Evolutionary conservation across 2,329 filamentous ascomycete genomes (phyloP).

Genomic region (Exutisphaerella laricina): DNA sequence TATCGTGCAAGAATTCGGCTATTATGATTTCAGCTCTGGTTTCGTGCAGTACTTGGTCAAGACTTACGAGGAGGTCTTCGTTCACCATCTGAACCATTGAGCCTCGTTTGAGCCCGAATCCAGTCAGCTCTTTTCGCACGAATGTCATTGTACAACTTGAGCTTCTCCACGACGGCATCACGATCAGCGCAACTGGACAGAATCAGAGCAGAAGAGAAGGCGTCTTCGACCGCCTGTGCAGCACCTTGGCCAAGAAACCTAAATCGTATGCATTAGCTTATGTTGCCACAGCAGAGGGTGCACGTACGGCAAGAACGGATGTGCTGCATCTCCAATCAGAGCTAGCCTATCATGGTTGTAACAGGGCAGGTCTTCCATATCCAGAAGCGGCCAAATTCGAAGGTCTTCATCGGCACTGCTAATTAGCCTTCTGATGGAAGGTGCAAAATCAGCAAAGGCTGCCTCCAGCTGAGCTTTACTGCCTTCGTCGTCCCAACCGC

Average conservation of each 20-base stretch:
- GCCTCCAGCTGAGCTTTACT: conserved; percentile 36
- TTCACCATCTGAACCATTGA: conserved; percentile 8
- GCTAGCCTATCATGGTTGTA: conserved; percentile 39
- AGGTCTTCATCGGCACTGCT: conserved; percentile 38
- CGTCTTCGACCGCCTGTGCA: conserved; percentile 62
- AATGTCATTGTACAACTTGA: conserved; percentile 50
- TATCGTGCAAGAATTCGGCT: too few species aligned
- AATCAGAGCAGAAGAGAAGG: conserved; percentile 52
- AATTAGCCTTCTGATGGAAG: conserved; percentile 33
- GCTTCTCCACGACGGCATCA: conserved; percentile 48
- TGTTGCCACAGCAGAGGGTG: not conserved
- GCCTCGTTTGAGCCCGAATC: conserved; percentile 3
- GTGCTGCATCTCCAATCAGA: conserved; percentile 61
- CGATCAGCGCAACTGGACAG: conserved; percentile 43
- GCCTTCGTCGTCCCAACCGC: conserved; percentile 36
- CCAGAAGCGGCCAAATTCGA: conserved; percentile 55
- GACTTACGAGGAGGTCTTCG: conserved; percentile 4
- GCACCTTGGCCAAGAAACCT: conserved; percentile 59
- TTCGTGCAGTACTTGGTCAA: too few species aligned
- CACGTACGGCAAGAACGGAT: conserved; percentile 53
- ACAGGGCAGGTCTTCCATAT: conserved; percentile 50
- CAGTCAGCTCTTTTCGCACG: conserved; percentile 4
- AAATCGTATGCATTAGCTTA: too few species aligned
- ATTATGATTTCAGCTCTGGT: too few species aligned
- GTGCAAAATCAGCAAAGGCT: conserved; percentile 36